phyloP scores from a whole-genome alignment of 208 protist genomes.

The Naegleria lovaniensis region DNA sequence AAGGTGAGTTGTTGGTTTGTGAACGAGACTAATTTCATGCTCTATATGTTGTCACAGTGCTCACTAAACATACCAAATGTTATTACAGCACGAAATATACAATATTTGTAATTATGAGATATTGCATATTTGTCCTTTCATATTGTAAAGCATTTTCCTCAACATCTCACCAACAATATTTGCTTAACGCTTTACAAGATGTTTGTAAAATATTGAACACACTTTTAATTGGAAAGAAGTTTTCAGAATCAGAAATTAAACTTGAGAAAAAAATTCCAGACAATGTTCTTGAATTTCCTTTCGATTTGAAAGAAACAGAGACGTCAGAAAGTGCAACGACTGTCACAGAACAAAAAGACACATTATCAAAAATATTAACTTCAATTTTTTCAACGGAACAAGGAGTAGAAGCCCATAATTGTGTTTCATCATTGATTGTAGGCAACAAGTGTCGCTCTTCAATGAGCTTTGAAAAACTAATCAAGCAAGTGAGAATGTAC shows the following conservation, averaged over 20 bases:
- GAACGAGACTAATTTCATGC: too few species aligned
- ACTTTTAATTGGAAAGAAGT: not conserved
- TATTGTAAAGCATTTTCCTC: not conserved
- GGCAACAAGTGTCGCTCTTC: not conserved
- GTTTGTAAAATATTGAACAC: not conserved
- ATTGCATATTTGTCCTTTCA: not conserved
- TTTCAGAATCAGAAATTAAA: not conserved
- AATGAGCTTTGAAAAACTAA: not conserved
- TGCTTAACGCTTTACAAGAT: not conserved
- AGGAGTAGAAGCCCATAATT: too few species aligned
- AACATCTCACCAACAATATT: not conserved
- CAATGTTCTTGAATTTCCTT: not conserved
- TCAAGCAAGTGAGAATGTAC: not conserved
- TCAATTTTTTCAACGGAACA: too few species aligned
- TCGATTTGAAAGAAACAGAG: not conserved
- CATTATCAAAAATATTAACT: too few species aligned
- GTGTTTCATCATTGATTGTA: too few species aligned
- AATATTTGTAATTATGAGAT: not conserved
- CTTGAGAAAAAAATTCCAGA: not conserved
- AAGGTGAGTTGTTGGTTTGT: not conserved
- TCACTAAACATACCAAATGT: not conserved
- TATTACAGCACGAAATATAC: not conserved
- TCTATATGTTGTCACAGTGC: not conserved
- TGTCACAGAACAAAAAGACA: too few species aligned
- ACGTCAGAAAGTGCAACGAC: too few species aligned